These are phyloP conservation scores for Tilletia horrida DNA, from an alignment of 1,284 basidiomycete genomes.

Conservation along the genomic window DNA sequence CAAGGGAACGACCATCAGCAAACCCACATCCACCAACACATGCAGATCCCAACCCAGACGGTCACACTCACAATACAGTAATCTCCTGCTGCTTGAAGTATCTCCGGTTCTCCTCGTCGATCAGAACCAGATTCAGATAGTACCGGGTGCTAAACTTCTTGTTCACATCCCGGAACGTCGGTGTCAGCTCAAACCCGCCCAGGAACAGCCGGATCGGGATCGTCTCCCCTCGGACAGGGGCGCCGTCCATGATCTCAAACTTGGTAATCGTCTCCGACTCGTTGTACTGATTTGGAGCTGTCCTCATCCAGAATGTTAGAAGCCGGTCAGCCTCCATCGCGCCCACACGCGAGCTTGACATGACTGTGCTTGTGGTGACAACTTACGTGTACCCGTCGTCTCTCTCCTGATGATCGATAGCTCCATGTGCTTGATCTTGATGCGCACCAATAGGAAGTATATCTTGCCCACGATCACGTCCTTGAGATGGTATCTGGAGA, in stretches of 20 bases:
- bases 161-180: constrained; percentile 97
- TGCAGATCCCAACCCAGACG: not conserved
- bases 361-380: too few relatives aligned
- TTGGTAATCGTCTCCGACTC: constrained; percentile 99
- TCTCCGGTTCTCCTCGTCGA: constrained; percentile 93
- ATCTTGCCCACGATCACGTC: constrained; percentile 99
- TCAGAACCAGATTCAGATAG: constrained; percentile 82
- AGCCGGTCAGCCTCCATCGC: not conserved
- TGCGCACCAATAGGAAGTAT: constrained; percentile 94
- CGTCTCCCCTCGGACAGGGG: constrained; percentile 80
- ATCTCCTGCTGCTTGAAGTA: constrained; percentile 71
- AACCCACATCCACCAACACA: not conserved
- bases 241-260: constrained; percentile 84
- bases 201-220: constrained; percentile 97
- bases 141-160: constrained; percentile 97
- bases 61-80: constrained; percentile 42
- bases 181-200: constrained; percentile 95
- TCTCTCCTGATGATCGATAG: constrained; percentile 94
- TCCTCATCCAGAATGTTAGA: not conserved
- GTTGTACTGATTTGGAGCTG: constrained; percentile 89
- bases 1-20: not conserved
- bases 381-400: constrained; percentile 68
- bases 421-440: constrained; percentile 99
- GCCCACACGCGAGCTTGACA: too few relatives aligned
- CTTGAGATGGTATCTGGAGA: constrained; percentile 77